phyloP scores from a whole-genome alignment of 176 grass and related monocot species.

The Leersia perrieri region DNA sequence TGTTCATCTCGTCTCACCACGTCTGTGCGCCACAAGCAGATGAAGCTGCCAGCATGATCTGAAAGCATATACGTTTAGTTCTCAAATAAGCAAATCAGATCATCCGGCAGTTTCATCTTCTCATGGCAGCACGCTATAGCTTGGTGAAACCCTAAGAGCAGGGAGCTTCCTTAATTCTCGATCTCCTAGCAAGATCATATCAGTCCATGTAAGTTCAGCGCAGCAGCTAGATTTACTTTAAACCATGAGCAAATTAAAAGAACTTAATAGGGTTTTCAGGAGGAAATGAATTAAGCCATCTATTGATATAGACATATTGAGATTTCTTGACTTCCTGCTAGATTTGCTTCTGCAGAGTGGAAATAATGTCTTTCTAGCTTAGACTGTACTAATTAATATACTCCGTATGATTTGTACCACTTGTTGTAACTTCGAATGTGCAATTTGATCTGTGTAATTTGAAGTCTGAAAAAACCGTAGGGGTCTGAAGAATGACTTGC shows the following conservation, averaged over 20 bases:
- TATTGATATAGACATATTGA: neutral
- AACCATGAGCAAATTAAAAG: neutral
- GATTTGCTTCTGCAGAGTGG: neutral
- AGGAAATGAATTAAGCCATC: neutral
- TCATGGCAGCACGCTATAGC: conserved; percentile 15
- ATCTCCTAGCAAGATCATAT: neutral
- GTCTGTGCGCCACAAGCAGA: conserved; percentile 47
- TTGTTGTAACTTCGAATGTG: neutral
- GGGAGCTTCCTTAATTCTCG: neutral
- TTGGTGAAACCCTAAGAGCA: conserved; percentile 18
- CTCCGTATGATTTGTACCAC: neutral
- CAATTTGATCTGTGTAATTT: neutral
- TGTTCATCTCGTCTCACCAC: neutral
- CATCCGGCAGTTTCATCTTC: conserved; percentile 46
- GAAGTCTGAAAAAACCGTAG: neutral
- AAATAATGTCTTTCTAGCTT: neutral
- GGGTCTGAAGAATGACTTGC: neutral
- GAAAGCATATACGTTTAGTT: conserved; percentile 9
- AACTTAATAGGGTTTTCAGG: conserved; percentile 21
- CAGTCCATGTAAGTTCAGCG: conserved; percentile 3
- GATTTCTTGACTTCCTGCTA: neutral
- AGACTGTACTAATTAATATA: neutral
- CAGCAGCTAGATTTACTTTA: neutral
- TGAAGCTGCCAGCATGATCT: conserved; percentile 85
- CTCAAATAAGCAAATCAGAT: conserved; percentile 12